phyloP scores from a whole-genome alignment of 805 yeast genomes.

The Pichia nanzhaoensis region DNA sequence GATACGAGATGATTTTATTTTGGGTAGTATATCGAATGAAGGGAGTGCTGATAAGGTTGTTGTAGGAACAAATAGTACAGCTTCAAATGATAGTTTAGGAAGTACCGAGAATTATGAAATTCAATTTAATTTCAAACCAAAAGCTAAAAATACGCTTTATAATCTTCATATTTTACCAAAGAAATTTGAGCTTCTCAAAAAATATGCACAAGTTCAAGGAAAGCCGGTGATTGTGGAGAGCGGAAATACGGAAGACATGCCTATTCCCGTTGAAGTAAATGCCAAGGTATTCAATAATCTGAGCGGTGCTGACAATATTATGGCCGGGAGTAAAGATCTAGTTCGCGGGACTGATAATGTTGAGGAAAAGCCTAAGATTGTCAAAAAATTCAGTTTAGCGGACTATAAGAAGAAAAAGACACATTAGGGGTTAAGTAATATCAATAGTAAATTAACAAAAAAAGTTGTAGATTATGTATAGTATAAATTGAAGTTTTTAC shows the following conservation, averaged over 20 bases:
- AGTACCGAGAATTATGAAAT: neutral
- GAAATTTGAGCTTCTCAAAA: conserved; percentile 10
- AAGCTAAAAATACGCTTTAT: conserved; percentile 5
- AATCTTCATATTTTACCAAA: conserved; percentile 13
- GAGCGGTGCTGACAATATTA: neutral
- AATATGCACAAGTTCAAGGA: neutral
- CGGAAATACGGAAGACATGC: conserved; percentile 1
- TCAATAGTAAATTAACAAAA: no score
- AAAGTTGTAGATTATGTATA: neutral
- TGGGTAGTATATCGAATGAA: conserved; percentile 1
- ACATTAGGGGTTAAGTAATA: no score
- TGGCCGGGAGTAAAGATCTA: neutral
- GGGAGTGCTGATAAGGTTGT: neutral
- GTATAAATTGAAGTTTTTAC: neutral
- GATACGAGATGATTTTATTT: conserved; percentile 20
- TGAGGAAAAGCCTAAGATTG: conserved; percentile 30
- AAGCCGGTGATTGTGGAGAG: neutral
- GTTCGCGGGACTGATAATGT: neutral
- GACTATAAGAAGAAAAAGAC: conserved; percentile 54
- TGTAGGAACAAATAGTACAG: neutral
- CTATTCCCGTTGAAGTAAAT: conserved; percentile 13
- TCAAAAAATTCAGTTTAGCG: conserved; percentile 64
- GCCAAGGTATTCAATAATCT: conserved; percentile 6
- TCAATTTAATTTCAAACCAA: conserved; percentile 6
- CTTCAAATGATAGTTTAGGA: neutral